Evolutionary conservation across 441 rosid genomes (phyloP).

Genomic region (Gossypium trilobum): DNA sequence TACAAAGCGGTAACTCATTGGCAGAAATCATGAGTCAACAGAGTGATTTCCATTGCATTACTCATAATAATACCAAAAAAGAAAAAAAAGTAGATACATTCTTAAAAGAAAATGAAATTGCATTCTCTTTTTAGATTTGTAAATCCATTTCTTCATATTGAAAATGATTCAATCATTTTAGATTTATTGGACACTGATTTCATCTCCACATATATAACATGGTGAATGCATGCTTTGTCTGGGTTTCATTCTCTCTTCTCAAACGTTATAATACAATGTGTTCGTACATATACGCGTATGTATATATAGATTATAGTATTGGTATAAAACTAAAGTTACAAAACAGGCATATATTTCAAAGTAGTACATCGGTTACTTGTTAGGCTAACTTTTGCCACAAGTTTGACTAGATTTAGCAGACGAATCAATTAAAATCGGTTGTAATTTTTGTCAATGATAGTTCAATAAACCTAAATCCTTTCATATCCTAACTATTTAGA

Average conservation of each 20-base stretch:
- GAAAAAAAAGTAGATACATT: not conserved
- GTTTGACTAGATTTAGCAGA: not conserved
- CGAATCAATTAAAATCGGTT: not conserved
- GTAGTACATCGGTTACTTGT: not conserved
- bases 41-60: not conserved
- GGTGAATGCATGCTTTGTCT: not conserved
- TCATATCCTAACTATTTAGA: conserved; percentile 1
- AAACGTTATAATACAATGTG: not conserved
- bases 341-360: not conserved
- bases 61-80: not conserved
- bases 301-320: not conserved
- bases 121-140: conserved; percentile 5
- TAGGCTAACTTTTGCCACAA: not conserved
- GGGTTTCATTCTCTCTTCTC: not conserved
- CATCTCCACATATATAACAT: not conserved
- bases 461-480: not conserved
- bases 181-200: not conserved
- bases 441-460: not conserved
- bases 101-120: not conserved
- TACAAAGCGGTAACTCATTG: conserved; percentile 24
- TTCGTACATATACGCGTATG: no score
- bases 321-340: not conserved
- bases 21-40: not conserved
- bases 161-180: not conserved
- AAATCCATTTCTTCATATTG: not conserved